Base-by-base conservation (phyloP, 2,329 filamentous ascomycete species). In the Fusarium sp. region DNA sequence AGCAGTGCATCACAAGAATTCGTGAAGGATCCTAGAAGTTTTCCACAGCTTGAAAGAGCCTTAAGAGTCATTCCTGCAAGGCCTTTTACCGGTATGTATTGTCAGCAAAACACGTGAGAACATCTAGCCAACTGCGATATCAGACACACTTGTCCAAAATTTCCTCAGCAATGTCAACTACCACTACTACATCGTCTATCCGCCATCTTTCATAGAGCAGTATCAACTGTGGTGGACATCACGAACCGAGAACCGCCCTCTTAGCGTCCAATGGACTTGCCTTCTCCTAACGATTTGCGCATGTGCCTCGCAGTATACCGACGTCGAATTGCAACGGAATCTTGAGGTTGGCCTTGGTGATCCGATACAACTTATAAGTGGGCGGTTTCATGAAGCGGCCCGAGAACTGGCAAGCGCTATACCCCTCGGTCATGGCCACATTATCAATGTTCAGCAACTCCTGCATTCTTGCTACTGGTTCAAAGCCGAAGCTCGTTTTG, bases 121-220 rank as follows among this genome's bases (percentile, higher is more conserved):
- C 22, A 45, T 16, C 28, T 28, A 48, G 39, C 65, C 74, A 42
- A 75, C 54, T 24, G 10, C 10, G 8, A 11, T n/a, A 26, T 18
- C n/a, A 83, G 82, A 83, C 63, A 74, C 71, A 15, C 74, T 83
- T 12, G 78, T 83, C 15, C 79, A 83, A 42, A 82, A 82, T 70
- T 83, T 83, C 58, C 72, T 83, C 20, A 75, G 77, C 54, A 77
- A 79, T 44, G 81, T 80, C 68, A 83, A 83, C 65, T 83, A 77
- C 55, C 81, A 83, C 65, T 81, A 82, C 75, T 83, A 83, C 64
- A 80, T 83, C 54, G 71, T 83, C 35, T 82, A 83, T 59, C 80
- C 82, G 1, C 69, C 78, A 1, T 73, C 75, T 10, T 83, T 83
- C 39, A 39, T 82, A 18, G 77, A 80, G 39, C 80, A 83, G 30